A percentile compares a stretch with the other conserved stretches of the same genome.
Evolutionary conservation across 2,329 filamentous ascomycete genomes (phyloP).

Genomic region (Elsinoe necatrix): DNA sequence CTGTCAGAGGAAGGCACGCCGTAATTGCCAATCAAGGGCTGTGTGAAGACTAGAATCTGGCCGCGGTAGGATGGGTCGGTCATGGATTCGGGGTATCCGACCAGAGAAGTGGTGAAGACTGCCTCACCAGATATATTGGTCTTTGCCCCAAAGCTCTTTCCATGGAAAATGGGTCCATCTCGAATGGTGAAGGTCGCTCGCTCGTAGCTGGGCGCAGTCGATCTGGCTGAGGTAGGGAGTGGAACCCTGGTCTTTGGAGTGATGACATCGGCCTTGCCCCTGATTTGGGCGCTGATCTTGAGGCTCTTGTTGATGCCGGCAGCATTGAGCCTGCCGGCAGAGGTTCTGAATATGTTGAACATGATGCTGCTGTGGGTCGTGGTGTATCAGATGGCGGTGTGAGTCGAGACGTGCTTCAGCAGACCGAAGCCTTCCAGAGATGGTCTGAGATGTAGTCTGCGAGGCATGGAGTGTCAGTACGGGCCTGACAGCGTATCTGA

Average conservation of each 20-base stretch:
- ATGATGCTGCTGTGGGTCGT: conserved; percentile 36
- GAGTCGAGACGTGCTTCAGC: conserved; percentile 36
- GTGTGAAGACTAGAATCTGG: conserved; percentile 97
- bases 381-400: conserved; percentile 14
- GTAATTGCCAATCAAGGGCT: conserved; percentile 97
- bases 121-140: conserved; percentile 96
- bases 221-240: conserved; percentile 49
- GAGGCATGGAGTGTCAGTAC: conserved; percentile 13
- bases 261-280: conserved; percentile 54
- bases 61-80: conserved; percentile 64
- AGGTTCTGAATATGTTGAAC: conserved; percentile 48
- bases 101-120: conserved; percentile 95
- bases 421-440: conserved; percentile 59
- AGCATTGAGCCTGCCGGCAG: conserved; percentile 33
- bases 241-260: conserved; percentile 63
- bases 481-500: background rate
- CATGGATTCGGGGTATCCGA: conserved; percentile 90
- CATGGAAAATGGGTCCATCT: conserved; percentile 93
- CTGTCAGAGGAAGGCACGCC: conserved; percentile 81
- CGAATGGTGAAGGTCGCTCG: conserved; percentile 89
- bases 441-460: conserved; percentile 61
- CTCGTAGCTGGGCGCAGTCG: conserved; percentile 62
- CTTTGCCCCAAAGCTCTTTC: conserved; percentile 93
- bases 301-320: conserved; percentile 38
- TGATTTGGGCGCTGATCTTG: conserved; percentile 39